Evolutionary conservation across 106 monocot species (phyloP).

Genomic region (Dendrobium catenatum): DNA sequence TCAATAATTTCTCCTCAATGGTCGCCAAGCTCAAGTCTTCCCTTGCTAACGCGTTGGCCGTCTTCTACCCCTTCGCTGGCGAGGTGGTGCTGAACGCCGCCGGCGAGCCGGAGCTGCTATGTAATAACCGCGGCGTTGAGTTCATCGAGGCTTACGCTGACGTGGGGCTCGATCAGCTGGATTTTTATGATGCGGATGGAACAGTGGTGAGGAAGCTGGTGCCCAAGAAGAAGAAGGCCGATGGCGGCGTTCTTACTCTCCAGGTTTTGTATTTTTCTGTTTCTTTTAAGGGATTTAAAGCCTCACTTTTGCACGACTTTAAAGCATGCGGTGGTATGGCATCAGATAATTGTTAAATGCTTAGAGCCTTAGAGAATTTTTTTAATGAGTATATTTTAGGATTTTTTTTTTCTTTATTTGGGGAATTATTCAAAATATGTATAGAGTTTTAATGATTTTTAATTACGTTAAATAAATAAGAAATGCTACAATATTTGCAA

Average conservation of each 20-base stretch:
- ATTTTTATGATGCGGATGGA: constrained; percentile 38
- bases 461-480: too few relatives aligned
- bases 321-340: too few relatives aligned
- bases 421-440: too few relatives aligned
- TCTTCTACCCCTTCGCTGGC: constrained; percentile 73
- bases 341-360: too few relatives aligned
- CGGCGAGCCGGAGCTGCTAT: constrained; percentile 69
- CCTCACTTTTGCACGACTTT: too few relatives aligned
- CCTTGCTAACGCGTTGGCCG: constrained; percentile 34
- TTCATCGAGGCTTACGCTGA: constrained; percentile 53
- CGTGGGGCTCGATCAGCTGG: constrained; percentile 32
- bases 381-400: too few relatives aligned
- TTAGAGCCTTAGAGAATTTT: too few relatives aligned
- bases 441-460: too few relatives aligned
- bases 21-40: constrained; percentile 37
- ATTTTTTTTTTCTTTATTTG: too few relatives aligned
- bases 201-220: constrained; percentile 50
- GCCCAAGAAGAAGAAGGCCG: constrained; percentile 29
- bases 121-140: constrained; percentile 79
- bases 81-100: constrained; percentile 36
- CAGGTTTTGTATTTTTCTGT: constrained; percentile 27
- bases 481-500: too few relatives aligned
- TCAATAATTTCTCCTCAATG: constrained; percentile 6
- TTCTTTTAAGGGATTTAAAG: too few relatives aligned
- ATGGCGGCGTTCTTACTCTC: constrained; percentile 35